Conservation (phyloP, 345 rosid genomes). For the Aegle marmelos region DNA sequence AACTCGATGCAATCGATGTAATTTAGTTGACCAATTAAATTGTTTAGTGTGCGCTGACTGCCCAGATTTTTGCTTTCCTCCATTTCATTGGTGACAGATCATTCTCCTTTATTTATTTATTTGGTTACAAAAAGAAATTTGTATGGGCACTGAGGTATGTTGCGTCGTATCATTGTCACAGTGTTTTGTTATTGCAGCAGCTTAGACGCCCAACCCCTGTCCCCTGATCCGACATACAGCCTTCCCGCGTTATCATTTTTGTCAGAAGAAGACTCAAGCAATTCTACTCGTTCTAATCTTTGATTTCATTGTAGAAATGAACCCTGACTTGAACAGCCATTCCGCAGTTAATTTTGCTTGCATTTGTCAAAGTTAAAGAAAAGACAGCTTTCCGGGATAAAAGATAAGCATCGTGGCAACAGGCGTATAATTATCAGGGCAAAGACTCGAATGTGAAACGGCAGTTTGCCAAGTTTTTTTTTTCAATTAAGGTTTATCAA, state of each 20-base stretch:
- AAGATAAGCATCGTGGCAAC: not conserved
- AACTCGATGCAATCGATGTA: not conserved
- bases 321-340: no score
- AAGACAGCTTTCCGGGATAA: not conserved
- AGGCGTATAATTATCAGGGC: not conserved
- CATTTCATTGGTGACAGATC: not conserved
- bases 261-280: not conserved
- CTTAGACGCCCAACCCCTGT: no score
- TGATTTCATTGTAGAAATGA: no score
- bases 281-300: not conserved
- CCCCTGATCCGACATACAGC: no score
- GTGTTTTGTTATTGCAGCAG: no score
- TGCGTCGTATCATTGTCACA: no score
- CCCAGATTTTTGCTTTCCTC: not conserved
- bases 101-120: not conserved
- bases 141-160: no score
- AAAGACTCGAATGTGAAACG: not conserved
- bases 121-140: no score
- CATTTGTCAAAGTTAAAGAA: not conserved
- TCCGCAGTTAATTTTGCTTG: no score
- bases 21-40: not conserved
- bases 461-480: no score
- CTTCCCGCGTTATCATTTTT: no score
- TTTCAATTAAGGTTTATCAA: no score
- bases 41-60: not conserved